Percentiles rank a stretch among this genome's conserved stretches.
These are phyloP conservation scores for Hibiscus syriacus DNA, from an alignment of 345 rosid species.

Conservation along the genomic window DNA sequence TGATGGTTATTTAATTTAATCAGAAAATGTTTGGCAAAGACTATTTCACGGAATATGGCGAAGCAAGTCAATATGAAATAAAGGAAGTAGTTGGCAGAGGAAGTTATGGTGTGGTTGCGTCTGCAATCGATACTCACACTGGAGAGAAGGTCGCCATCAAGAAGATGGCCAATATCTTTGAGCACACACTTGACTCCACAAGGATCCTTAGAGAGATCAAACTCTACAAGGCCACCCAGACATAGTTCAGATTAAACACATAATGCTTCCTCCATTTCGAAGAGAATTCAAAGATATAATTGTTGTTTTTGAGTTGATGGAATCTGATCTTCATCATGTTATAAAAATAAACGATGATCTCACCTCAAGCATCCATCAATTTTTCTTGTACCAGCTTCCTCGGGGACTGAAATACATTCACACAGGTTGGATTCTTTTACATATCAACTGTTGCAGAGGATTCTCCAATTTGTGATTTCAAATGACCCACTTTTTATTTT, in stretches of 20 bases:
- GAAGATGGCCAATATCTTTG: conserved; percentile 87
- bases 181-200: conserved; percentile 75
- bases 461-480: background rate
- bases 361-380: conserved; percentile 87
- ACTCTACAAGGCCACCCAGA: conserved; percentile 94
- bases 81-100: conserved; percentile 93
- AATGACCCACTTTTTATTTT: conserved; percentile 1
- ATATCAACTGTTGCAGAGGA: conserved; percentile 5
- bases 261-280: conserved; percentile 94
- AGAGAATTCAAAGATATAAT: conserved; percentile 90
- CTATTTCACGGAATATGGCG: conserved; percentile 94
- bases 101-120: conserved; percentile 96
- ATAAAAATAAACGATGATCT: conserved; percentile 84
- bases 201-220: conserved; percentile 82
- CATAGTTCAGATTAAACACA: conserved; percentile 84
- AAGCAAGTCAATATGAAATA: conserved; percentile 91
- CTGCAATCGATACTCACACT: conserved; percentile 82
- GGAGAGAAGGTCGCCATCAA: conserved; percentile 95
- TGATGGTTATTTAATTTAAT: conserved; percentile 2
- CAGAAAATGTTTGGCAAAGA: conserved; percentile 76
- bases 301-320: conserved; percentile 98
- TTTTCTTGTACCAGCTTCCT: conserved; percentile 98
- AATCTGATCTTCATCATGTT: conserved; percentile 92
- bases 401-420: conserved; percentile 90
- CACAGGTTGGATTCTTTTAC: conserved; percentile 52